These are phyloP conservation scores for Flammula alnicola DNA, from an alignment of 1,284 basidiomycete genomes.

Conservation along the genomic window DNA sequence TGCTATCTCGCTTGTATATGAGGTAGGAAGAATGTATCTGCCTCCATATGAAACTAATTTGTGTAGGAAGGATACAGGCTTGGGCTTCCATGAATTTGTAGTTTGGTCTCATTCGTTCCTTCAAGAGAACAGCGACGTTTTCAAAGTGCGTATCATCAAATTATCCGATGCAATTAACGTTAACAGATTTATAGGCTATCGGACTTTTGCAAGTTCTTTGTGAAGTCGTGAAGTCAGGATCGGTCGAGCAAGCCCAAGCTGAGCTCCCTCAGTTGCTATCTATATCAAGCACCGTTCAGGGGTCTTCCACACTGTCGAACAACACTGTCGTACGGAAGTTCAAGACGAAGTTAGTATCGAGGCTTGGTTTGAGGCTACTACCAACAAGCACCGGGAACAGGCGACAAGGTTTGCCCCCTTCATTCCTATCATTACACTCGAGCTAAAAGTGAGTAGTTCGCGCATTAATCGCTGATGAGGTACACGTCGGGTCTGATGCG, in stretches of 20 bases:
- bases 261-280: slow-evolving; percentile 49
- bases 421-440: background rate
- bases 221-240: slow-evolving; percentile 71
- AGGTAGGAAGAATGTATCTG: slow-evolving; percentile 51
- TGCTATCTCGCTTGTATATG: slow-evolving; percentile 79
- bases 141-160: slow-evolving; percentile 49
- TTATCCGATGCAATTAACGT: slow-evolving; percentile 6
- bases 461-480: slow-evolving; percentile 27
- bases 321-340: slow-evolving; percentile 75
- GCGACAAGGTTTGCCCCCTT: slow-evolving; percentile 38
- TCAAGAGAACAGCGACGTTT: slow-evolving; percentile 43
- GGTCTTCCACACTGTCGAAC: slow-evolving; percentile 44
- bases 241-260: slow-evolving; percentile 56
- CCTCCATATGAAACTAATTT: slow-evolving; percentile 17
- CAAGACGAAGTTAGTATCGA: slow-evolving; percentile 65
- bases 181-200: slow-evolving; percentile 52
- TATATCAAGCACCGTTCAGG: slow-evolving; percentile 47
- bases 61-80: slow-evolving; percentile 64
- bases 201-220: slow-evolving; percentile 78
- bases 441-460: slow-evolving; percentile 14
- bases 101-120: slow-evolving; percentile 47
- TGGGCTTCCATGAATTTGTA: slow-evolving; percentile 57
- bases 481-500: slow-evolving; percentile 10
- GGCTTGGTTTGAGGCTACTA: slow-evolving; percentile 67
- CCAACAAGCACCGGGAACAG: slow-evolving; percentile 46